Conservation (phyloP, 2,329 filamentous ascomycete species). For the Pleomassaria siparia region DNA sequence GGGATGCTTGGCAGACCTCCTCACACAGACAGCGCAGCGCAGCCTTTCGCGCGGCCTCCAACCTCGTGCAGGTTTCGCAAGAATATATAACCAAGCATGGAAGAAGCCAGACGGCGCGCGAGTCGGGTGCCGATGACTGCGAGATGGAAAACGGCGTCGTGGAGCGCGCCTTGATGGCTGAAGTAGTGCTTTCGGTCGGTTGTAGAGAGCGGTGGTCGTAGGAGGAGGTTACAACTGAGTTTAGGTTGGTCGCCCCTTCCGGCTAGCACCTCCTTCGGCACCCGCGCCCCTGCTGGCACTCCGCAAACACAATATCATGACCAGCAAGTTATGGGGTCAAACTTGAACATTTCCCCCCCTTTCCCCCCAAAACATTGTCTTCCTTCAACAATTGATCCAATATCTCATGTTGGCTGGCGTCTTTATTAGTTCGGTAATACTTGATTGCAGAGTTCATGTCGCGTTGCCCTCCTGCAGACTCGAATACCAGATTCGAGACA, state of each 20-base stretch:
- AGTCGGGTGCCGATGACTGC: conserved; percentile 30
- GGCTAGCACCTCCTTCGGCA: background rate
- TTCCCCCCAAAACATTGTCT: no score
- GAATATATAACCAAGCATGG: conserved; percentile 42
- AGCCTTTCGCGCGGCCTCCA: conserved; percentile 44
- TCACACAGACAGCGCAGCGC: conserved; percentile 38
- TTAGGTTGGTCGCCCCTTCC: background rate
- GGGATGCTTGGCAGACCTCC: conserved; percentile 39
- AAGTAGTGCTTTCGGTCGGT: conserved; percentile 17
- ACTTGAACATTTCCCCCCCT: no score
- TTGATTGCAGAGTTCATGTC: no score
- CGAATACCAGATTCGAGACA: no score
- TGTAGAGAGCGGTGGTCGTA: background rate
- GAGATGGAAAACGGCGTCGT: conserved; percentile 37
- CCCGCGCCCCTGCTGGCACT: background rate
- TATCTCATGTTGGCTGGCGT: no score
- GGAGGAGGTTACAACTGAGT: background rate
- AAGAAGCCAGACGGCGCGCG: conserved; percentile 33
- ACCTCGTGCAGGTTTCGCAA: conserved; percentile 46
- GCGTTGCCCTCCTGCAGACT: no score
- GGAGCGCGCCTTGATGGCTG: conserved; percentile 38
- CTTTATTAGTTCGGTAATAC: no score
- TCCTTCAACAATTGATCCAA: no score
- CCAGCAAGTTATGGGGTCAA: no score
- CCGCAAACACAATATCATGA: background rate